Conservation (phyloP, 352 stramenopile genomes). For the Halophytophthora batemanensis region DNA sequence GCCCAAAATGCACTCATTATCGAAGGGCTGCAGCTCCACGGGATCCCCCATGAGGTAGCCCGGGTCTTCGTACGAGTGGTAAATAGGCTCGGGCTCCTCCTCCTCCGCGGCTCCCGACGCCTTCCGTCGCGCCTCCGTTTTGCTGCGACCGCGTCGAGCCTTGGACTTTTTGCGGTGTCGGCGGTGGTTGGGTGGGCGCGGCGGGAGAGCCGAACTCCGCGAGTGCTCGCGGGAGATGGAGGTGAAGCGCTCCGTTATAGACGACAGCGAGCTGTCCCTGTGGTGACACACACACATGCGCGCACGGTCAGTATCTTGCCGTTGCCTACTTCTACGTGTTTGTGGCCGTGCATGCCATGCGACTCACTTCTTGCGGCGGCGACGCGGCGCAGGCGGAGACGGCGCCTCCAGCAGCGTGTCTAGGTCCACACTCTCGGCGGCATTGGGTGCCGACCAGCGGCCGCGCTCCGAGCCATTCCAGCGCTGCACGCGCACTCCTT, state of each 20-base stretch:
- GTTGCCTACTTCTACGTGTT: no score
- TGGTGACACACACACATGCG: not conserved
- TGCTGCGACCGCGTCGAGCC: constrained; percentile 20
- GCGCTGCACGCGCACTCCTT: constrained; percentile 38
- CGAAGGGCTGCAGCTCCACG: constrained; percentile 65
- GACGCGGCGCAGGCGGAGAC: constrained; percentile 37
- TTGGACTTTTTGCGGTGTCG: constrained; percentile 15
- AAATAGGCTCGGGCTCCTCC: constrained; percentile 42
- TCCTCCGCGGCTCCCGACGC: constrained; percentile 11
- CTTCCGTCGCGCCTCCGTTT: constrained; percentile 26
- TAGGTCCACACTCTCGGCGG: constrained; percentile 65
- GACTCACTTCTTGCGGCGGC: constrained; percentile 60
- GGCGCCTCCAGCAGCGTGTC: constrained; percentile 75
- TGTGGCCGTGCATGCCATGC: no score
- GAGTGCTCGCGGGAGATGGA: constrained; percentile 7
- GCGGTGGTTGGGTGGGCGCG: constrained; percentile 21
- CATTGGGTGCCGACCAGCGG: constrained; percentile 70
- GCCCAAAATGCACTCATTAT: constrained; percentile 71
- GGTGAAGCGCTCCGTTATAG: constrained; percentile 24
- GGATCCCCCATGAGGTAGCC: constrained; percentile 53
- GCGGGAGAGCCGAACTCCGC: constrained; percentile 6
- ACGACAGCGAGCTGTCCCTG: constrained; percentile 30
- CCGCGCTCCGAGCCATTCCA: constrained; percentile 45
- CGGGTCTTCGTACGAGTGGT: constrained; percentile 79
- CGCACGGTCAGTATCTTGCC: constrained; percentile 13